phyloP scores from a whole-genome alignment of 768 basidiomycete genomes.

The Scleroderma bovista region DNA sequence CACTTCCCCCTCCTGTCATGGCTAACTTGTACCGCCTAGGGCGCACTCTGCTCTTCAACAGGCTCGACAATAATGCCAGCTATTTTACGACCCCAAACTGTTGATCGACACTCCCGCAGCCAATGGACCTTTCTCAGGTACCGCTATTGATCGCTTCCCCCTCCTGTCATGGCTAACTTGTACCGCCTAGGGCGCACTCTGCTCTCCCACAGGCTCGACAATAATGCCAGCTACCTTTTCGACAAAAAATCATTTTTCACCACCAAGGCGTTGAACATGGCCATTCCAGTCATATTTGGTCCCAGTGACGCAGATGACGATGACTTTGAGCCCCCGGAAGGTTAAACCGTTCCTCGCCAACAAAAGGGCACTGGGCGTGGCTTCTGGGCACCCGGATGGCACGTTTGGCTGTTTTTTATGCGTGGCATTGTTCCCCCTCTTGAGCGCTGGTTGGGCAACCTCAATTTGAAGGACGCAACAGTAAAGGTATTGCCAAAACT shows the following conservation, averaged over 20 bases:
- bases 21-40: too few species aligned
- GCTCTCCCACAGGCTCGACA: too few species aligned
- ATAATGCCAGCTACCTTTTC: too few species aligned
- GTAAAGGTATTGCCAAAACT: constrained; percentile 94
- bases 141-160: constrained; percentile 87
- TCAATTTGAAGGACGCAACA: constrained; percentile 98
- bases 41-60: too few species aligned
- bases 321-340: constrained; percentile 79
- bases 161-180: constrained; percentile 77
- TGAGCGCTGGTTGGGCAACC: too few species aligned
- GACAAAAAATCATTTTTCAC: too few species aligned
- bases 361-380: constrained; percentile 97
- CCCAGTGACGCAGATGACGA: too few species aligned
- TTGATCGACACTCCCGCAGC: constrained; percentile 82
- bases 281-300: too few species aligned
- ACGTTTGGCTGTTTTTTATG: constrained; percentile 99
- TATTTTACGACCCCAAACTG: constrained; percentile 94
- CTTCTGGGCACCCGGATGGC: constrained; percentile 99
- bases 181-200: too few species aligned
- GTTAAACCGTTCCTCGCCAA: constrained; percentile 77
- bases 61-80: too few species aligned
- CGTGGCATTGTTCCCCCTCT: too few species aligned
- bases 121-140: constrained; percentile 93
- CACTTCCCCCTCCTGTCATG: constrained; percentile 79
- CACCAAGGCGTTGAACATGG: too few species aligned